Conservation (phyloP, 2,329 filamentous ascomycete species). For the Fusarium annulatum region DNA sequence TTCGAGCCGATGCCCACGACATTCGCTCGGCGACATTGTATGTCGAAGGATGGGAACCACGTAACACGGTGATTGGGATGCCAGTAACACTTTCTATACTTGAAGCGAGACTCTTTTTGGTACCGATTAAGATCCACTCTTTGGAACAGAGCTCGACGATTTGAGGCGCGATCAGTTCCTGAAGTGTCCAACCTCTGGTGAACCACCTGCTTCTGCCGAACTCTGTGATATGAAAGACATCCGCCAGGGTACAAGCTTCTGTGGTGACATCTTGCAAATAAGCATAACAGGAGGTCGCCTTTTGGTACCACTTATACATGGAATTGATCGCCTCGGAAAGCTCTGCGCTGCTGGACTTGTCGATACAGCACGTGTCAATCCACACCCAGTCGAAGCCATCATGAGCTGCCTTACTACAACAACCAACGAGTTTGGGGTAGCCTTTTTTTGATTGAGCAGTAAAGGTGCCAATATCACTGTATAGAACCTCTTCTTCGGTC, state of each 20-base stretch:
- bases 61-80: conserved; percentile 13
- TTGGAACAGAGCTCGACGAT: conserved; percentile 13
- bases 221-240: background rate
- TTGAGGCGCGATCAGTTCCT: conserved; percentile 20
- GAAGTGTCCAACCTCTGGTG: conserved; percentile 15
- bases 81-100: background rate
- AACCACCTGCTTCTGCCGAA: conserved; percentile 15
- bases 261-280: conserved; percentile 18
- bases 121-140: conserved; percentile 11
- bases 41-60: background rate
- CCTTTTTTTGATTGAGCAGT: background rate
- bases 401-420: conserved; percentile 5
- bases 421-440: conserved; percentile 3
- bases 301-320: conserved; percentile 17
- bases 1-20: conserved; percentile 23
- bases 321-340: conserved; percentile 23
- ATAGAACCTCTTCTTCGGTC: conserved; percentile 15
- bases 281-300: conserved; percentile 11
- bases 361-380: conserved; percentile 25
- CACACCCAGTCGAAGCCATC: conserved; percentile 16
- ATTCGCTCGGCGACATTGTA: conserved; percentile 15
- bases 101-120: conserved; percentile 11
- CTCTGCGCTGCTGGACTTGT: conserved; percentile 25
- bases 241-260: background rate
- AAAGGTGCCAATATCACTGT: background rate